A percentile compares a stretch with the other conserved stretches of the same genome.
Evolutionary conservation across 495 filamentous ascomycete genomes (phyloP).

Genomic region (Tetracladium marchalianum): DNA sequence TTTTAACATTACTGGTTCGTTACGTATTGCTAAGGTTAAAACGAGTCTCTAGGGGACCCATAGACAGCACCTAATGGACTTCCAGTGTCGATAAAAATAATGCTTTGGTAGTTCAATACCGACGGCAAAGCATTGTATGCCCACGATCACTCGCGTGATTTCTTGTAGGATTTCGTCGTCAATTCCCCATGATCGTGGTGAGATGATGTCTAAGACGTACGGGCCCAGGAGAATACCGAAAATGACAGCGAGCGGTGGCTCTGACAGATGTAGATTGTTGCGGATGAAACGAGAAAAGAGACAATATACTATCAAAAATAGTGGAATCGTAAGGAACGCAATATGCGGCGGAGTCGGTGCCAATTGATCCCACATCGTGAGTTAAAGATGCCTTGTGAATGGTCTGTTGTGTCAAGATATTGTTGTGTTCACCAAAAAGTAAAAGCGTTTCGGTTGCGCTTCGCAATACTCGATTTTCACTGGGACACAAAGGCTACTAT

Average conservation of each 20-base stretch:
- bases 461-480: too few species aligned
- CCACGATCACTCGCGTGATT: slow-evolving; percentile 33
- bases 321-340: slow-evolving; percentile 32
- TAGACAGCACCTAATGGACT: too few species aligned
- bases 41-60: too few species aligned
- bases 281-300: slow-evolving; percentile 38
- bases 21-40: too few species aligned
- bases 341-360: slow-evolving; percentile 34
- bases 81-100: slow-evolving; percentile 31
- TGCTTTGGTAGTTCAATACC: slow-evolving; percentile 36
- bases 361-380: slow-evolving; percentile 30
- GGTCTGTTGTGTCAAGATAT: too few species aligned
- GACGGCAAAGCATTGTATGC: slow-evolving; percentile 37
- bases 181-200: slow-evolving; percentile 30
- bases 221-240: slow-evolving; percentile 38
- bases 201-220: slow-evolving; percentile 22
- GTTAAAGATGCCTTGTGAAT: neutral
- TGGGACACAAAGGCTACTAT: too few species aligned
- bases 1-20: too few species aligned
- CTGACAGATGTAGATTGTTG: slow-evolving; percentile 40
- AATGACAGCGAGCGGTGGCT: slow-evolving; percentile 38
- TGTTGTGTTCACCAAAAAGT: too few species aligned
- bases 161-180: slow-evolving; percentile 35
- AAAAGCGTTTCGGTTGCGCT: too few species aligned
- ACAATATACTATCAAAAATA: slow-evolving; percentile 36